phyloP scores from a whole-genome alignment of 1,284 basidiomycete genomes.

The Ceratobasidium sp. region DNA sequence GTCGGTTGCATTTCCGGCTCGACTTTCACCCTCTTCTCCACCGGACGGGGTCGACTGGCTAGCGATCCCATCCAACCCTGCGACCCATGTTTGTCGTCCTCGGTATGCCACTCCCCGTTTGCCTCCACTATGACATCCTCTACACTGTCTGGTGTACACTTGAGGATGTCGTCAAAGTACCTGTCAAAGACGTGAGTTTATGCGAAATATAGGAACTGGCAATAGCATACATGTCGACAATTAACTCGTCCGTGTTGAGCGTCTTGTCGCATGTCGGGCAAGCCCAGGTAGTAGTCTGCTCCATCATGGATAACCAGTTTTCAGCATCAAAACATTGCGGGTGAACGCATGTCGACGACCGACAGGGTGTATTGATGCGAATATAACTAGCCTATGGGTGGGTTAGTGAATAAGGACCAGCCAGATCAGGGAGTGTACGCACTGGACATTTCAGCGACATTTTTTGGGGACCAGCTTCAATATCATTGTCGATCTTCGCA shows the following conservation, averaged over 20 bases:
- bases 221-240: conserved; percentile 86
- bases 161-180: conserved; percentile 87
- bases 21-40: conserved; percentile 43
- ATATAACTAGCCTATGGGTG: conserved; percentile 83
- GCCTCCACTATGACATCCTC: conserved; percentile 96
- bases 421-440: conserved; percentile 56
- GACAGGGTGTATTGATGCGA: conserved; percentile 87
- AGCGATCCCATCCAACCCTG: conserved; percentile 67
- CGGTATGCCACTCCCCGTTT: conserved; percentile 95
- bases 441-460: conserved; percentile 95
- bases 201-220: conserved; percentile 32
- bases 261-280: conserved; percentile 95
- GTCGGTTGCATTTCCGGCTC: conserved; percentile 32
- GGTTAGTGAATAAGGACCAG: conserved; percentile 36
- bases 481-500: conserved; percentile 84
- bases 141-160: conserved; percentile 78
- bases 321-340: conserved; percentile 96
- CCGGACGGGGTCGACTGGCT: conserved; percentile 61
- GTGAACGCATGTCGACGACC: conserved; percentile 89
- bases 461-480: conserved; percentile 86
- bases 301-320: conserved; percentile 96
- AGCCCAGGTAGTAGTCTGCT: conserved; percentile 95
- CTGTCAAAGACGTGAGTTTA: conserved; percentile 58
- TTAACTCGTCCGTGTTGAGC: conserved; percentile 84
- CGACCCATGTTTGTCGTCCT: conserved; percentile 87